Evolutionary conservation across 2,329 filamentous ascomycete species (phyloP).

Genomic region (Arthrobotrys conoides): DNA sequence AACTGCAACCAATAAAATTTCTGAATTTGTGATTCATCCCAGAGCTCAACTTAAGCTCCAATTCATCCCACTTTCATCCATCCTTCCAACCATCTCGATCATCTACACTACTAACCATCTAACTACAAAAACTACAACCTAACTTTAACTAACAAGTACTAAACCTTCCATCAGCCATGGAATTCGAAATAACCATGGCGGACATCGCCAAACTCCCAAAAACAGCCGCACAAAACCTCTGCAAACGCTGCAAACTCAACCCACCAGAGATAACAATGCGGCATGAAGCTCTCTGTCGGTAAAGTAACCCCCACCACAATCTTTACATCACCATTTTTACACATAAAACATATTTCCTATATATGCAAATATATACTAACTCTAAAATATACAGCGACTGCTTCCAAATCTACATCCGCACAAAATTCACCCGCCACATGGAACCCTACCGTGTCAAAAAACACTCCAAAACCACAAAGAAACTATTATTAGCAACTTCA

Average conservation of each 20-base stretch:
- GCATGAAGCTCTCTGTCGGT: conserved; percentile 54
- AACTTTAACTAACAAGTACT: neutral
- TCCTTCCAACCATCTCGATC: neutral
- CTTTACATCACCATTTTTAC: conserved; percentile 22
- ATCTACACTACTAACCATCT: neutral
- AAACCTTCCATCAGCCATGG: conserved; percentile 21
- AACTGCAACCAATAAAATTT: neutral
- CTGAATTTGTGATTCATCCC: conserved; percentile 6
- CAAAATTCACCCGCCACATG: conserved; percentile 85
- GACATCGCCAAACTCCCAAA: conserved; percentile 52
- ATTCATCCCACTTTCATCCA: neutral
- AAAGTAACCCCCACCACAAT: conserved; percentile 13
- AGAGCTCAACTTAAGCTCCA: neutral
- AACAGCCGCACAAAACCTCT: conserved; percentile 25
- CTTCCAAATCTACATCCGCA: conserved; percentile 81
- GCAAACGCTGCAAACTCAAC: conserved; percentile 46
- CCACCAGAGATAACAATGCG: conserved; percentile 40
- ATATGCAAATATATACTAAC: conserved; percentile 35
- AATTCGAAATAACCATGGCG: conserved; percentile 60
- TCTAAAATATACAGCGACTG: conserved; percentile 73
- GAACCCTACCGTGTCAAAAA: conserved; percentile 74
- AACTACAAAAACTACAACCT: neutral
- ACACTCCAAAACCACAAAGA: conserved; percentile 61
- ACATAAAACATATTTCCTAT: no score
- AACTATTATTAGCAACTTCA: conserved; percentile 83